Percentiles rank a stretch among this genome's conserved stretches.
Evolutionary conservation across 2,329 filamentous ascomycete species (phyloP).

Genomic region (Aspergillus sp.): DNA sequence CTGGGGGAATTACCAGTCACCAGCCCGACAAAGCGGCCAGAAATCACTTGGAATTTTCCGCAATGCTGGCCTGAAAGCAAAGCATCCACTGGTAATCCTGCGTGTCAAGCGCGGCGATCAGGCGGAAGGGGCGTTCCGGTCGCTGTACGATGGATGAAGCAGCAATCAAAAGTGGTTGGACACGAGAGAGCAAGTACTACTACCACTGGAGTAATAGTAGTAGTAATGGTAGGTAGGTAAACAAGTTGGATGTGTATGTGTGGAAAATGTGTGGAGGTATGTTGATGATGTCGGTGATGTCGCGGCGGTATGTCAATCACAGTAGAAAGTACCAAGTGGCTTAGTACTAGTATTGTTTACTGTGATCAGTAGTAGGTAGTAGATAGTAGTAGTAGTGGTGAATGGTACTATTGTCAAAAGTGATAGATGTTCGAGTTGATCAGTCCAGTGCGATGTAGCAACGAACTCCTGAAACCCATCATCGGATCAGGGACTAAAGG

Average conservation of each 20-base stretch:
- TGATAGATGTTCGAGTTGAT: constrained; percentile 5
- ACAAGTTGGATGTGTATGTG: no score
- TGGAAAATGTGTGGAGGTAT: not conserved
- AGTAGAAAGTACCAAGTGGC: no score
- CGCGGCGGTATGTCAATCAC: not conserved
- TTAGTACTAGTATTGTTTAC: no score
- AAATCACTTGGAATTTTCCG: constrained; percentile 17
- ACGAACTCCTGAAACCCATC: not conserved
- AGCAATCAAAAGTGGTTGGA: constrained; percentile 6
- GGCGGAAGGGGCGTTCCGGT: constrained; percentile 26
- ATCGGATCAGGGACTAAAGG: not conserved
- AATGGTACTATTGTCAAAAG: no score
- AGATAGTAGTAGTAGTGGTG: no score
- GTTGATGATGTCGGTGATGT: not conserved
- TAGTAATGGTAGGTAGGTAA: no score
- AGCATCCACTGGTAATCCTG: constrained; percentile 17
- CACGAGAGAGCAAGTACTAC: not conserved
- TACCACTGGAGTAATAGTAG: not conserved
- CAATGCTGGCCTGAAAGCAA: constrained; percentile 14
- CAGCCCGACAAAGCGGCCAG: constrained; percentile 7
- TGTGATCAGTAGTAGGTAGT: no score
- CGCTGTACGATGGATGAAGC: constrained; percentile 19
- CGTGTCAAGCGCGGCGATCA: constrained; percentile 26
- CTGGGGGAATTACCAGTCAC: constrained; percentile 17
- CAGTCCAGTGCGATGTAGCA: constrained; percentile 13